A percentile compares a stretch with the other conserved stretches of the same genome.
Conservation (phyloP, 2,329 filamentous ascomycete species). For the Colletotrichum lini region DNA sequence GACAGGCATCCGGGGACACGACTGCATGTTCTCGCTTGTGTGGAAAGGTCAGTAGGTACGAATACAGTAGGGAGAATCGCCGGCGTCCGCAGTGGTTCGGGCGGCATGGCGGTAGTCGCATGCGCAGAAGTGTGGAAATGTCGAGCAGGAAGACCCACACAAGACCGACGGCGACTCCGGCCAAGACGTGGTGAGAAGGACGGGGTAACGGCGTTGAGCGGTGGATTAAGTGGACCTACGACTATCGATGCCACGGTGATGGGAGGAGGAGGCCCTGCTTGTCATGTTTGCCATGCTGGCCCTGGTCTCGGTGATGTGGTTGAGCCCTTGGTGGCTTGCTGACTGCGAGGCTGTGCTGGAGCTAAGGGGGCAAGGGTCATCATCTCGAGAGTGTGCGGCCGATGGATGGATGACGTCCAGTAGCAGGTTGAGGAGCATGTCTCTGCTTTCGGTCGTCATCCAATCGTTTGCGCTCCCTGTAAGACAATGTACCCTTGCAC, state of each 20-base stretch:
- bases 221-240: constrained; percentile 31
- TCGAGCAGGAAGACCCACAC: constrained; percentile 29
- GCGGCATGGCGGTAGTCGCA: constrained; percentile 35
- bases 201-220: constrained; percentile 39
- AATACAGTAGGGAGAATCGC: constrained; percentile 13
- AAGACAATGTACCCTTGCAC: constrained; percentile 34
- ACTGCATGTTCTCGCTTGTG: constrained; percentile 11
- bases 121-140: constrained; percentile 32
- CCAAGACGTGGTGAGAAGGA: constrained; percentile 33
- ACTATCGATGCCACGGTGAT: constrained; percentile 35
- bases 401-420: constrained; percentile 23
- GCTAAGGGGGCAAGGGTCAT: constrained; percentile 34
- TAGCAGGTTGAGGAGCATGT: constrained; percentile 20
- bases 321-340: constrained; percentile 41
- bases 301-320: constrained; percentile 34
- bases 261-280: constrained; percentile 15
- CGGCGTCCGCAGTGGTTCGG: constrained; percentile 8
- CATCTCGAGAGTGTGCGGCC: constrained; percentile 10
- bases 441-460: constrained; percentile 36
- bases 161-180: constrained; percentile 42
- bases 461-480: constrained; percentile 43
- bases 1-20: constrained; percentile 29
- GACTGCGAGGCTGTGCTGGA: constrained; percentile 40
- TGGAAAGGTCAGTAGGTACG: not conserved
- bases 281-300: constrained; percentile 7